Base-by-base conservation (phyloP, 495 filamentous ascomycete species). In the Xylaria grammica region DNA sequence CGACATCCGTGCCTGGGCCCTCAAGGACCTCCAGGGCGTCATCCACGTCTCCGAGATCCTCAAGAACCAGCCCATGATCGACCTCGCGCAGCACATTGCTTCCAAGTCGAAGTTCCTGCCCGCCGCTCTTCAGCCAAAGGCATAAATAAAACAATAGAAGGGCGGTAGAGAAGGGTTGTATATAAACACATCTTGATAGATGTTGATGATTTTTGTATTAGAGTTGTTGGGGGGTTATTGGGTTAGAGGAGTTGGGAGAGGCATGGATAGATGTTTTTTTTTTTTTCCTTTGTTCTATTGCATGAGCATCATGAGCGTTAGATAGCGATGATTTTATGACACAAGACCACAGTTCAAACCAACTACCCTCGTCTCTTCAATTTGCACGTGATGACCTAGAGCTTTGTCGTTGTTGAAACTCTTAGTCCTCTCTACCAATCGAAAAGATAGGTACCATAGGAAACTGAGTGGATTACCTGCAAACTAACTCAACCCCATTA, bases 21-120 rank as follows among this genome's bases (percentile, higher is more conserved):
- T 73, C 51, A 80, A 80, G 69, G 71, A 75, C 22, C 49, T 82
- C 0, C 75, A 73, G 3, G 72, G 71, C 10, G 79, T 85, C 42
- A 62, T 86, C 1, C 79, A 81, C 4, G 82, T 86, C 4, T 77
- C 85, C 52, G 82, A 87, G 72, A 78, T 86, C 36, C 55, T 87
- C 3, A 69, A 77, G 7, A 79, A 75, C 11, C 67, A 67, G 22
- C 77, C 78, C 38, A 76, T 83, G 57, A 10, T 45, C 15, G 63
- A 71, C 19, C 55, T 81, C 34, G 69, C 67, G 8, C 45, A 58
- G 24, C 50, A 65, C 44, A 72, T 72, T 50, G 69, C 69, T 57
- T 69, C 67, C 42, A 69, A 69, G 67, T 67, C 69, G n/a, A 72
- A 72, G 52, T 36, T 72, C 49, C 40, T 72, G 36, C 67, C 69